phyloP scores from a whole-genome alignment of 2,329 filamentous ascomycete genomes.

The Fonsecaea pedrosoi region DNA sequence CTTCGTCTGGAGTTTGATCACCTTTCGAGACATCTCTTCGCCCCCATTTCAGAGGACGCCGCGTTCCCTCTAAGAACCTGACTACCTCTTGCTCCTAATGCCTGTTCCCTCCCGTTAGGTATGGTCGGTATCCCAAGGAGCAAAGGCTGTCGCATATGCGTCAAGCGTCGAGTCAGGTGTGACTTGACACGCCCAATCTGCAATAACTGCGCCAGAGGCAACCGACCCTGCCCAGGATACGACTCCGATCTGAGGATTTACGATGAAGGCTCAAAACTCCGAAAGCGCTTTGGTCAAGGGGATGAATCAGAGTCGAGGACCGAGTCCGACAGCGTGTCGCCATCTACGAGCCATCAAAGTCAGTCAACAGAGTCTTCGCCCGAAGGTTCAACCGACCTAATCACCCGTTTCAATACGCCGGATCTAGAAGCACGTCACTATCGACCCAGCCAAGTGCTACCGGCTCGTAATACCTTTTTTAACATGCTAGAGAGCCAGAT shows the following conservation, averaged over 20 bases:
- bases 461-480: constrained; percentile 26
- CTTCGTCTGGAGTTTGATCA: not conserved
- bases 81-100: constrained; percentile 10
- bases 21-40: not conserved
- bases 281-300: constrained; percentile 41
- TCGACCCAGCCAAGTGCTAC: constrained; percentile 11
- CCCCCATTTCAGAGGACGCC: not conserved
- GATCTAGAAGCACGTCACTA: constrained; percentile 16
- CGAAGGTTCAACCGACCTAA: constrained; percentile 37
- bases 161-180: constrained; percentile 49
- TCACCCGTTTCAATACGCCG: constrained; percentile 15
- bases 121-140: constrained; percentile 54
- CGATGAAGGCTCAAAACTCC: constrained; percentile 47
- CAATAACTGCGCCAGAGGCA: constrained; percentile 44
- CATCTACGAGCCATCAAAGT: constrained; percentile 42
- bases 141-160: constrained; percentile 51
- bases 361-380: constrained; percentile 43
- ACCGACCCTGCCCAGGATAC: constrained; percentile 46
- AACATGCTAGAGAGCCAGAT: constrained; percentile 26
- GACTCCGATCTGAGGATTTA: constrained; percentile 46
- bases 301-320: constrained; percentile 17
- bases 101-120: constrained; percentile 13
- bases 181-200: constrained; percentile 41
- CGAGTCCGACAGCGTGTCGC: constrained; percentile 41
- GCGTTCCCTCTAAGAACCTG: not conserved